Conservation (phyloP, 371 early-diverging fungal species). For the Saksenaea vasiformis region DNA sequence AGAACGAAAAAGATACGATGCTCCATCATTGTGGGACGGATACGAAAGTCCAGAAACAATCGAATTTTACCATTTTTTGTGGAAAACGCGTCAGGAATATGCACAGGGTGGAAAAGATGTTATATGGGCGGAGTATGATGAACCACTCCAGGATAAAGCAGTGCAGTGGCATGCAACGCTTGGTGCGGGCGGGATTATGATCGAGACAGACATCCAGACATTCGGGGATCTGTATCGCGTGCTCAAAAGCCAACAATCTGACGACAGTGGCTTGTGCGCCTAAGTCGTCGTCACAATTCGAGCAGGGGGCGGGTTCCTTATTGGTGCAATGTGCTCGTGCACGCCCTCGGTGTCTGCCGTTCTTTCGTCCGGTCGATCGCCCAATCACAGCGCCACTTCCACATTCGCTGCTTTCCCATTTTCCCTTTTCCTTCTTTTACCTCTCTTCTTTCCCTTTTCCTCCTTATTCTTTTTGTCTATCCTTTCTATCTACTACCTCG, state of each 20-base stretch:
- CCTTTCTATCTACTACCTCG: not conserved
- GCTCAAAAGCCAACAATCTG: slow-evolving; percentile 8
- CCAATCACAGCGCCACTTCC: not conserved
- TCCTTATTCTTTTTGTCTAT: not conserved
- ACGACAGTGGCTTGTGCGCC: slow-evolving; percentile 2
- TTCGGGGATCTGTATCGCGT: slow-evolving; percentile 9
- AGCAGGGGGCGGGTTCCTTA: not conserved
- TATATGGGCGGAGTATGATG: not conserved
- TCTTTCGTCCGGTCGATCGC: not conserved
- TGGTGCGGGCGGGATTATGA: slow-evolving; percentile 2
- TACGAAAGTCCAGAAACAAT: slow-evolving; percentile 4
- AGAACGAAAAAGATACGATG: not conserved
- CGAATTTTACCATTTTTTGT: slow-evolving; percentile 3
- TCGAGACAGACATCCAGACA: slow-evolving; percentile 6
- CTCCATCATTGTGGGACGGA: slow-evolving; percentile 1
- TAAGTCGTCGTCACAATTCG: not conserved
- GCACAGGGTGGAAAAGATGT: not conserved
- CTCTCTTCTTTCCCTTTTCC: not conserved
- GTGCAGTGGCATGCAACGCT: slow-evolving; percentile 7
- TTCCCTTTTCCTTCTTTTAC: not conserved
- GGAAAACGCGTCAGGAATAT: slow-evolving; percentile 6
- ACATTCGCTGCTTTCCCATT: slow-evolving; percentile 2
- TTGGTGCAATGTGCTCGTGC: not conserved
- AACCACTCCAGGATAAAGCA: not conserved
- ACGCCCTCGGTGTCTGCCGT: slow-evolving; percentile 2